Base-by-base conservation (phyloP, 2,329 filamentous ascomycete species). In the Fonsecaea nubica region DNA sequence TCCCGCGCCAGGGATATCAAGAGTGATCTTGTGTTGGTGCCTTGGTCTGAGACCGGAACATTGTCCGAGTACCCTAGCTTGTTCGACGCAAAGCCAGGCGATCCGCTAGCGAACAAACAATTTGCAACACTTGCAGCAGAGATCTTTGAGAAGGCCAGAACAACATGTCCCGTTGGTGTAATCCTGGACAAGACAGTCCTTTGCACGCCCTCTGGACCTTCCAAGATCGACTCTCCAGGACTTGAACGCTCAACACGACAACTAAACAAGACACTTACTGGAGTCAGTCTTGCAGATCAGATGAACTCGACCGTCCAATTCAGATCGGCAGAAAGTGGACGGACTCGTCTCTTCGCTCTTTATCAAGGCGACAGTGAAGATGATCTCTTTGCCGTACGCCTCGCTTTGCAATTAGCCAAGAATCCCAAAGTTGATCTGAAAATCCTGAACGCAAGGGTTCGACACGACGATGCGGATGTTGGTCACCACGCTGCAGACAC, bases 1-100 rank as follows among this genome's bases (percentile, higher is more conserved):
- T 85, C 84, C 32, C 89, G 90, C 68, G 91, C 90, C 0, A 85
- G 87, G 4, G 88, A 93, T 65, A 86, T 91, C 13, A 82, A 81
- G 1, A 88, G 90, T 0, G 91, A 94, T 73, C 85, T 94, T 32
- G 84, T 96, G 5, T 83, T 98, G 3, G 85, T 98, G 5, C 94
- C 94, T 0, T 98, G 95, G 94, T 94, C 90, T 72, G 91, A 96
- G 72, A 90, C 89, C 0, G 92, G 92, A 12, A 87, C 86, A 67
- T 85, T 94, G 72, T 86, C 85, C 8, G 93, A 97, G 68, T 85
- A 88, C 48, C 81, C 81, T 69, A 80, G 76, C 42, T 18, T 71
- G 4, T 73, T 71, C 48, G 71, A 73, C 35, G 56, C 62, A 30
- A 66, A 69, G 21, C 65, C 65, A 4, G 81, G 82, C 32, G 81